Percentiles rank a stretch among this genome's conserved stretches.
Conservation (phyloP, 75 land plant species). For the Isoetes taiwanensis region DNA sequence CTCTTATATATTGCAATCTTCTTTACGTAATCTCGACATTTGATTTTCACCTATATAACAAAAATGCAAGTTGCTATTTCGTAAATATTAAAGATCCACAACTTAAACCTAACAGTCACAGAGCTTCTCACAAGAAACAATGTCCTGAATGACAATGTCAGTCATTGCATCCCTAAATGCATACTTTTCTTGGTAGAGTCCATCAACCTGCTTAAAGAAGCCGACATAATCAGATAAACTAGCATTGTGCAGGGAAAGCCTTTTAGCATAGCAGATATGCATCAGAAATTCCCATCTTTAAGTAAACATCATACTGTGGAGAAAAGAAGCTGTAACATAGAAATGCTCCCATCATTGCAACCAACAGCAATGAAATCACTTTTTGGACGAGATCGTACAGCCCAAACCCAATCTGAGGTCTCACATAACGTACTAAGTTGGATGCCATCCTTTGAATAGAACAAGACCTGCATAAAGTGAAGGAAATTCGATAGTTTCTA, state of each 20-base stretch:
- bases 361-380: constrained; percentile 22
- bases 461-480: constrained; percentile 14
- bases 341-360: constrained; percentile 28
- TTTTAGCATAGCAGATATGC: no score
- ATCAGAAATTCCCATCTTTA: neutral
- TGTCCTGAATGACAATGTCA: constrained; percentile 24
- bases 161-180: constrained; percentile 32
- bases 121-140: constrained; percentile 23
- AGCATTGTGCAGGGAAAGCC: no score
- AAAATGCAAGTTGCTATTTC: no score
- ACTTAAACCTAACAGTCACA: no score
- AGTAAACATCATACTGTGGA: constrained; percentile 9
- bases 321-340: constrained; percentile 23
- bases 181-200: constrained; percentile 28
- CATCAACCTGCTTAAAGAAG: constrained; percentile 27
- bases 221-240: no score
- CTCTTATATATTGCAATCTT: constrained; percentile 27
- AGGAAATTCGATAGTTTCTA: neutral
- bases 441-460: constrained; percentile 26
- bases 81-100: no score
- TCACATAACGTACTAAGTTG: constrained; percentile 28
- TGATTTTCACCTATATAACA: constrained; percentile 19
- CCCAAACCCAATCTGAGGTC: constrained; percentile 26
- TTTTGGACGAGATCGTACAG: constrained; percentile 24
- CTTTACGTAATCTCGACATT: constrained; percentile 23